Evolutionary conservation across 2,329 filamentous ascomycete species (phyloP).

Genomic region (Monilinia fructicola): DNA sequence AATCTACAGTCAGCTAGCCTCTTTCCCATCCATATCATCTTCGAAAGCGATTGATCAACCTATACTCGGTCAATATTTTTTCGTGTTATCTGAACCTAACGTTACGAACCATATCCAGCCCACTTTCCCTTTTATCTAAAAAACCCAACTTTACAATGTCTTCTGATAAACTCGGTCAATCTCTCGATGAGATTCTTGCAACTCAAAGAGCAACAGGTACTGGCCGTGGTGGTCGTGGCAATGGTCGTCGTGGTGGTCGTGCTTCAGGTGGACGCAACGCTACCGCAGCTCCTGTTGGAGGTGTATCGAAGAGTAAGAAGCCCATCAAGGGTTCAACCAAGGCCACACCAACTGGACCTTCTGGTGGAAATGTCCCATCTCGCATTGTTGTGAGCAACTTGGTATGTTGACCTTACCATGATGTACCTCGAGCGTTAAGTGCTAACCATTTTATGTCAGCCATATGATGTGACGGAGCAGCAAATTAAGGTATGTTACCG

Average conservation of each 20-base stretch:
- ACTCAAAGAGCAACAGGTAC: slow-evolving; percentile 45
- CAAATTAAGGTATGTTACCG: slow-evolving; percentile 99
- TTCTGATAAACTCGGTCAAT: slow-evolving; percentile 93
- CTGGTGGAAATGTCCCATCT: slow-evolving; percentile 68
- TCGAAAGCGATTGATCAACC: slow-evolving; percentile 31
- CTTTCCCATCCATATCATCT: slow-evolving; percentile 29
- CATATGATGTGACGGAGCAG: slow-evolving; percentile 91
- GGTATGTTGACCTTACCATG: slow-evolving; percentile 57
- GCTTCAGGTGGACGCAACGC: slow-evolving; percentile 42
- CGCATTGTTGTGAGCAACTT: slow-evolving; percentile 83
- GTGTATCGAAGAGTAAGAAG: slow-evolving; percentile 75
- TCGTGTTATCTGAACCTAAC: slow-evolving; percentile 39
- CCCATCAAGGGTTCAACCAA: slow-evolving; percentile 59
- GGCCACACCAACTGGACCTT: slow-evolving; percentile 63
- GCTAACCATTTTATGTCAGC: slow-evolving; percentile 52
- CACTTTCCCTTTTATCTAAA: slow-evolving; percentile 31
- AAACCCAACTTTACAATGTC: slow-evolving; percentile 64
- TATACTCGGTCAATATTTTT: slow-evolving; percentile 32
- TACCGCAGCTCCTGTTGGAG: slow-evolving; percentile 70
- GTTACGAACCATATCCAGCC: slow-evolving; percentile 34
- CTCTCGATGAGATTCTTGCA: slow-evolving; percentile 94
- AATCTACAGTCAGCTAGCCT: slow-evolving; percentile 37
- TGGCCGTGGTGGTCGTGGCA: slow-evolving; percentile 44
- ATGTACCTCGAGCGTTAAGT: neutral
- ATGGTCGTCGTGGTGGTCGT: slow-evolving; percentile 49